Percentiles rank a stretch among this genome's conserved stretches.
phyloP scores from a whole-genome alignment of 805 yeast species.

The Teunomyces funiuensis region DNA sequence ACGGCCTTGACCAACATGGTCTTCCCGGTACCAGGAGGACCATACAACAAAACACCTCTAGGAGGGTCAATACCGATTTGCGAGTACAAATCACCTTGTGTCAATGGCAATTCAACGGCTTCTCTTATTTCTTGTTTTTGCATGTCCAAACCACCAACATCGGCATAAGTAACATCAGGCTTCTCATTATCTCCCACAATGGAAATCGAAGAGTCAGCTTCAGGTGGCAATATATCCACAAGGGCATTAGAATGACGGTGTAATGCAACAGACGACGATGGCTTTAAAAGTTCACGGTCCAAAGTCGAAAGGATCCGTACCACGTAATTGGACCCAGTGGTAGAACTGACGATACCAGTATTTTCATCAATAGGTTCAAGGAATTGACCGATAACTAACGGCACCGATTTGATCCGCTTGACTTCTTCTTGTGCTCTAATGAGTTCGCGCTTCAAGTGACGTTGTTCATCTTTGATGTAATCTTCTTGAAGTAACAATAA shows the following conservation, averaged over 20 bases:
- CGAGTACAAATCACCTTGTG: constrained; percentile 92
- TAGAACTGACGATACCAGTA: constrained; percentile 94
- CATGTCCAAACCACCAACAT: constrained; percentile 98
- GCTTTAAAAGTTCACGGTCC: constrained; percentile 90
- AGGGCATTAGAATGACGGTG: constrained; percentile 98
- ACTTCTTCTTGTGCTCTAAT: constrained; percentile 98
- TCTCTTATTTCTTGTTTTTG: constrained; percentile 98
- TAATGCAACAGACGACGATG: constrained; percentile 92
- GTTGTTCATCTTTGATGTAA: constrained; percentile 95
- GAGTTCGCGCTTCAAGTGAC: constrained; percentile 90
- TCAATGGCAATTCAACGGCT: constrained; percentile 94
- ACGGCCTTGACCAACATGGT: constrained; percentile 99
- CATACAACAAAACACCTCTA: constrained; percentile 93
- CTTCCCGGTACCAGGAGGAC: constrained; percentile 99
- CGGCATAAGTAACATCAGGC: constrained; percentile 91
- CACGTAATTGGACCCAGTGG: constrained; percentile 96
- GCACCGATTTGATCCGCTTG: constrained; percentile 94
- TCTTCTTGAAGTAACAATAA: constrained; percentile 87
- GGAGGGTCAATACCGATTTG: constrained; percentile 99
- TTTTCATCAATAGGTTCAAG: constrained; percentile 95
- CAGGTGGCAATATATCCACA: constrained; percentile 97
- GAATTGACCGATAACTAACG: constrained; percentile 96
- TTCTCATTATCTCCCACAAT: constrained; percentile 93
- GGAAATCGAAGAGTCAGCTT: constrained; percentile 94
- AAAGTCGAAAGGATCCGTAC: constrained; percentile 92